Conservation (phyloP, 495 filamentous ascomycete species). For the Daldinia loculata region DNA sequence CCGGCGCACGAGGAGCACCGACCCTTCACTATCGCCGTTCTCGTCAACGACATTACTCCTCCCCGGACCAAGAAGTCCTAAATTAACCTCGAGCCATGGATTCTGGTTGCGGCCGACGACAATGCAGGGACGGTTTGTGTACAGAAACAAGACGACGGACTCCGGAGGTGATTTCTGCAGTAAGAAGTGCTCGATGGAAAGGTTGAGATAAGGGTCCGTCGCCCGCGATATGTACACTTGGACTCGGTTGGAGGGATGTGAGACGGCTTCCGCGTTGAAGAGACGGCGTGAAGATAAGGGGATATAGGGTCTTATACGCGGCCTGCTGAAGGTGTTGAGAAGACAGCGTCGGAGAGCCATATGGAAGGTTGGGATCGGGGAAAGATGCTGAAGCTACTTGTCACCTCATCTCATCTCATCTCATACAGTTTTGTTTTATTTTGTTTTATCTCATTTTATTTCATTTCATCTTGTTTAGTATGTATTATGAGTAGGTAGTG, state of each 20-base stretch:
- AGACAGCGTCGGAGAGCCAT: constrained; percentile 36
- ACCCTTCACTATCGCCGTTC: constrained; percentile 29
- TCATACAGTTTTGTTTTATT: neutral
- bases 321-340: constrained; percentile 10
- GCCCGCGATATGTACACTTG: constrained; percentile 80
- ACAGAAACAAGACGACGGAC: constrained; percentile 84
- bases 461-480: neutral
- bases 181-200: constrained; percentile 93
- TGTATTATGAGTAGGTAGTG: neutral
- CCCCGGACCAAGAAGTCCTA: constrained; percentile 57
- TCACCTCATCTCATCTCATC: constrained; percentile 7
- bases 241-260: constrained; percentile 43
- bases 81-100: constrained; percentile 91
- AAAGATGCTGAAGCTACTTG: neutral
- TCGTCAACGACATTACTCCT: neutral
- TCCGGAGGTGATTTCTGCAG: constrained; percentile 73
- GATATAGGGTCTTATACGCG: constrained; percentile 12
- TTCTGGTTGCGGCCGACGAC: constrained; percentile 97
- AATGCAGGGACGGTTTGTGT: constrained; percentile 84
- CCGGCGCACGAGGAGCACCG: constrained; percentile 74
- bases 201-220: constrained; percentile 85
- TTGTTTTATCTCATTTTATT: constrained; percentile 2
- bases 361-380: neutral
- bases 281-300: constrained; percentile 16
- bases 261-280: constrained; percentile 37